Percentiles rank a stretch among this genome's conserved stretches.
Evolutionary conservation across 2,329 filamentous ascomycete genomes (phyloP).

Genomic region (Beauveria pseudobassiana): DNA sequence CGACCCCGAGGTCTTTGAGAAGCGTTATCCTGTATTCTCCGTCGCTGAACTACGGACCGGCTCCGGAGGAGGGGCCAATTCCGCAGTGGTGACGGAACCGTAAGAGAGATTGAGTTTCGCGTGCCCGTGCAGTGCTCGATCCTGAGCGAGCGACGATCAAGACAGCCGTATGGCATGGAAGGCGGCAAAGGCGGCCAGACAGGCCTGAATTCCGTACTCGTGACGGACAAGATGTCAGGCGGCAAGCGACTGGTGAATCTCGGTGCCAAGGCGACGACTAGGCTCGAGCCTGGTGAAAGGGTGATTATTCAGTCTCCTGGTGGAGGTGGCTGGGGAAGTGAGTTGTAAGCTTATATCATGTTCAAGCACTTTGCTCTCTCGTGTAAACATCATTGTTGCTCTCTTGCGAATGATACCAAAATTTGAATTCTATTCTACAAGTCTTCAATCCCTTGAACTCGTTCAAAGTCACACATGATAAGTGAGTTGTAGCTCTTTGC

Average conservation of each 20-base stretch:
- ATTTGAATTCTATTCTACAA: no score
- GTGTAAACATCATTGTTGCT: neutral
- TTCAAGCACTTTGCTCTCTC: neutral
- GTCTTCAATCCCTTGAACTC: no score
- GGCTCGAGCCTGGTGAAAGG: slow-evolving; percentile 49
- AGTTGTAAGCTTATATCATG: neutral
- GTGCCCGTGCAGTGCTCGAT: slow-evolving; percentile 73
- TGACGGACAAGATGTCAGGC: slow-evolving; percentile 14
- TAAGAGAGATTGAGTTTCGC: slow-evolving; percentile 75
- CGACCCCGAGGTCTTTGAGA: slow-evolving; percentile 71
- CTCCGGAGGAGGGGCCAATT: slow-evolving; percentile 57
- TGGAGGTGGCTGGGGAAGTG: slow-evolving; percentile 51
- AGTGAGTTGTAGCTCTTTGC: no score
- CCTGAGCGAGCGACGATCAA: slow-evolving; percentile 67
- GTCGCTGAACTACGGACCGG: slow-evolving; percentile 57
- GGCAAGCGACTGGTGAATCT: slow-evolving; percentile 41
- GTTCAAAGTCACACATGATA: no score
- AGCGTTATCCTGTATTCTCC: slow-evolving; percentile 59
- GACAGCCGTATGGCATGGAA: slow-evolving; percentile 63
- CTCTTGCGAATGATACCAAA: neutral
- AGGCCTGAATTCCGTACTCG: slow-evolving; percentile 48
- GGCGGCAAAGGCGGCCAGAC: slow-evolving; percentile 62
- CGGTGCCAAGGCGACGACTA: slow-evolving; percentile 53
- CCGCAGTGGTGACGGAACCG: slow-evolving; percentile 66
- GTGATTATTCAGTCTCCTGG: slow-evolving; percentile 56